A percentile compares a stretch with the other conserved stretches of the same genome.
phyloP scores from a whole-genome alignment of 2,329 filamentous ascomycete species.

The Bimuria novae-zelandiae region DNA sequence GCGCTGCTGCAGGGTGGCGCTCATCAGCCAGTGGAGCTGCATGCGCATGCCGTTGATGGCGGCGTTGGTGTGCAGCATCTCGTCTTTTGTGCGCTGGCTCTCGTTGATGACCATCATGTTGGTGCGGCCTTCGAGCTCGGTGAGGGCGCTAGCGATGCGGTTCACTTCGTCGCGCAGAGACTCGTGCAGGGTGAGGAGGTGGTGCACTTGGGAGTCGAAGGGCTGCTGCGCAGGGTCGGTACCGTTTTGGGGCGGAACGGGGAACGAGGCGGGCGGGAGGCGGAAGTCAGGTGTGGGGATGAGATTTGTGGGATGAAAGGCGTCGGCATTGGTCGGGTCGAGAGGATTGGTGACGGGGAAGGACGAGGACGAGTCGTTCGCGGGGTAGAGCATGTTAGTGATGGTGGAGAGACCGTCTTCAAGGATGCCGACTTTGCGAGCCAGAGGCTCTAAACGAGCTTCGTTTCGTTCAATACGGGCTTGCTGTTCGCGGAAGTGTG shows the following conservation, averaged over 20 bases:
- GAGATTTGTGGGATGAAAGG: slow-evolving; percentile 42
- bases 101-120: slow-evolving; percentile 68
- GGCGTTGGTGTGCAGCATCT: slow-evolving; percentile 65
- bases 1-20: slow-evolving; percentile 56
- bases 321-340: slow-evolving; percentile 36
- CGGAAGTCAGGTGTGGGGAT: slow-evolving; percentile 38
- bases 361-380: slow-evolving; percentile 36
- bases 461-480: slow-evolving; percentile 51
- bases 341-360: slow-evolving; percentile 40
- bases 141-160: slow-evolving; percentile 59
- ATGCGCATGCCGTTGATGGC: slow-evolving; percentile 63
- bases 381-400: slow-evolving; percentile 48
- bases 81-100: slow-evolving; percentile 64
- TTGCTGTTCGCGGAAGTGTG: slow-evolving; percentile 50
- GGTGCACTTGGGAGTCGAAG: slow-evolving; percentile 57
- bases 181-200: slow-evolving; percentile 65
- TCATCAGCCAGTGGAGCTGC: slow-evolving; percentile 67
- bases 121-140: slow-evolving; percentile 63
- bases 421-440: slow-evolving; percentile 51
- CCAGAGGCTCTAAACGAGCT: slow-evolving; percentile 48
- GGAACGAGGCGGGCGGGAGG: slow-evolving; percentile 40
- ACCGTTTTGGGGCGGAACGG: slow-evolving; percentile 31
- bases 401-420: slow-evolving; percentile 51
- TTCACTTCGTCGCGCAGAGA: slow-evolving; percentile 63
- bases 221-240: slow-evolving; percentile 27